These are phyloP conservation scores for Dichotomocladium elegans DNA, from an alignment of 371 early-diverging fungal species.

Conservation along the genomic window DNA sequence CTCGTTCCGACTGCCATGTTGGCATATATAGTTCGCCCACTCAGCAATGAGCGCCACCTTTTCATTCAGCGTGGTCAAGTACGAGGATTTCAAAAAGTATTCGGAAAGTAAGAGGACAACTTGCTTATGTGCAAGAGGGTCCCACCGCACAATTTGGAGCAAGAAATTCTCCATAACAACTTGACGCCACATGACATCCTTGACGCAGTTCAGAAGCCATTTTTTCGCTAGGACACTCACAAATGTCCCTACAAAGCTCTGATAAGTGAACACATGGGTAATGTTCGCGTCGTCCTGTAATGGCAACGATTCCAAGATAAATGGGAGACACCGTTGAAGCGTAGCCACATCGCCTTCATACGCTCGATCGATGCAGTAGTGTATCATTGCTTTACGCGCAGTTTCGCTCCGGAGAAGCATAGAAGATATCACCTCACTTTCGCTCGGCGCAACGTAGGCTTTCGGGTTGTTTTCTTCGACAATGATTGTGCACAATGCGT, in stretches of 20 bases:
- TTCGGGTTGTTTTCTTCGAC: conserved; percentile 25
- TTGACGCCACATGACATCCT: conserved; percentile 34
- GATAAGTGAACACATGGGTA: conserved; percentile 39
- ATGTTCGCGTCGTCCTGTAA: conserved; percentile 20
- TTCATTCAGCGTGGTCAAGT: conserved; percentile 19
- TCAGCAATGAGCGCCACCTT: conserved; percentile 28
- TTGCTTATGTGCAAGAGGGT: conserved; percentile 36
- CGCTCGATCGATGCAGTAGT: conserved; percentile 46
- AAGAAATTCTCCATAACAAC: conserved; percentile 45
- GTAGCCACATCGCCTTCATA: conserved; percentile 38
- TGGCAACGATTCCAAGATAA: conserved; percentile 36
- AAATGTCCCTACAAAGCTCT: conserved; percentile 48
- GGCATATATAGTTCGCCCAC: conserved; percentile 25
- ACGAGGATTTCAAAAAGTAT: conserved; percentile 28
- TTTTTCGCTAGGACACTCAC: conserved; percentile 36
- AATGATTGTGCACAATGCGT: conserved; percentile 23
- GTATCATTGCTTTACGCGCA: conserved; percentile 52
- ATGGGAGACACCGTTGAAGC: conserved; percentile 36
- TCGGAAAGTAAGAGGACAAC: conserved; percentile 38
- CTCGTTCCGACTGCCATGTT: conserved; percentile 21
- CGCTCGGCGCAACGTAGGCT: conserved; percentile 8
- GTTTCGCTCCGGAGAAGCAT: conserved; percentile 40
- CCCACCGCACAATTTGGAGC: conserved; percentile 38
- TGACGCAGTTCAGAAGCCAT: conserved; percentile 37
- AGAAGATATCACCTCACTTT: conserved; percentile 3